Base-by-base conservation (phyloP, 2,329 filamentous ascomycete species). In the Colletotrichum neosansevieriae region DNA sequence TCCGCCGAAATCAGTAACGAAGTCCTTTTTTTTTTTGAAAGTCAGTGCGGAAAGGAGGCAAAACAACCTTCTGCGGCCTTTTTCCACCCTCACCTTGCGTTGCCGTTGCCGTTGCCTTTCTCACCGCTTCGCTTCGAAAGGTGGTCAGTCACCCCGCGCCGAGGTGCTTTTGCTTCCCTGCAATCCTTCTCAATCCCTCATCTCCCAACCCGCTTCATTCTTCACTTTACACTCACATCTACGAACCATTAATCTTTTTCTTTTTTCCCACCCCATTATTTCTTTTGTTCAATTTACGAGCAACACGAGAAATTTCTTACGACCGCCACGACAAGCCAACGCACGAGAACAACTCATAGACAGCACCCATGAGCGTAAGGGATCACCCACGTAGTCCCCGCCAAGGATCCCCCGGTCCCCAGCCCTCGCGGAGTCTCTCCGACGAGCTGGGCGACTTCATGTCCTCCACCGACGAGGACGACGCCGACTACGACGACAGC, bases 371-470 rank as follows among this genome's bases (percentile, higher is more conserved):
- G 5, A 36, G 36, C 36, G 64, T 65, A 61, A 68, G 65, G 61
- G 40, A 65, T 54, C 54, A 64, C 54, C 65, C 61, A 44, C 17
- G 60, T 34, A 53, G 53, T 32, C 54, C 60, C 45, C 65, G 60
- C 38, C 47, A 65, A 19, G 60, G 40, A 24, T 68, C 65, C 53
- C 65, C 61, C 60, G 32, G 15, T 13, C 47, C 50, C 17, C 58
- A 40, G 19, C 65, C 29, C 29, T 29, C 61, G 40, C 53, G 65
- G 21, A 57, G 45, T 10, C 54, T 68, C 11, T 68, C 60, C 3
- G 65, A 68, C 10, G 65, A 68, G 61, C 61, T 68, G 59, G 65
- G 65, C 15, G 65, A 56, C 40, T 65, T 68, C 40, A 49, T 58
- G 24, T 68, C 50, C 40, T 68, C 65, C 7, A 68, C 57, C 13